These are phyloP conservation scores for Prunus salicina DNA, from an alignment of 306 rosid genomes.

Conservation along the genomic window DNA sequence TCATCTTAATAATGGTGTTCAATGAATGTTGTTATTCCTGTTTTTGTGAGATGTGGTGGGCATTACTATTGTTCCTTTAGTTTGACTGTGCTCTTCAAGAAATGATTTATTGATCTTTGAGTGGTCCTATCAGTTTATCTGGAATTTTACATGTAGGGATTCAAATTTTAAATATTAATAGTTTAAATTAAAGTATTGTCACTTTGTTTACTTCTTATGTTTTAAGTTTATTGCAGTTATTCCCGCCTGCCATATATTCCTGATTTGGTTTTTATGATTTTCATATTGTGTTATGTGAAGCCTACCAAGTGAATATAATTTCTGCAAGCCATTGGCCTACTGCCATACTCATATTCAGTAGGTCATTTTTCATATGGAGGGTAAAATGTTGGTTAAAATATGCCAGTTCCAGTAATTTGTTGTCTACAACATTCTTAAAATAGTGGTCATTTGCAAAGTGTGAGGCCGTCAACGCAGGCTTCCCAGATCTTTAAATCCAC, in stretches of 20 bases:
- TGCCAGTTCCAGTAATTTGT: slow-evolving; percentile 5
- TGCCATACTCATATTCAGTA: background rate
- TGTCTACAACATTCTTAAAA: background rate
- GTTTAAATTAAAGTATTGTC: background rate
- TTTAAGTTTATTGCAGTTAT: background rate
- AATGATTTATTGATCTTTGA: no score
- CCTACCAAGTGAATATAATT: background rate
- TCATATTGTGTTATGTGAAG: background rate
- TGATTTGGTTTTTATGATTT: background rate
- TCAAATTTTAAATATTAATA: background rate
- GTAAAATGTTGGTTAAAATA: background rate
- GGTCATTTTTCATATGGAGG: background rate
- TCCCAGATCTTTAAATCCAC: background rate
- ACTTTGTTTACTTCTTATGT: background rate
- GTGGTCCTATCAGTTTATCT: no score
- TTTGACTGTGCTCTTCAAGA: background rate
- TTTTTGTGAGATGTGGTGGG: background rate
- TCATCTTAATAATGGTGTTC: background rate
- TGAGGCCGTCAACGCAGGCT: background rate
- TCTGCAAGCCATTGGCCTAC: no score
- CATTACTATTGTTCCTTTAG: background rate
- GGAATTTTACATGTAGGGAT: background rate
- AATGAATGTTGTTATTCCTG: background rate
- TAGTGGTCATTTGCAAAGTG: background rate
- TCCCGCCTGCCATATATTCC: background rate